A percentile compares a stretch with the other conserved stretches of the same genome.
Evolutionary conservation across 768 basidiomycete species (phyloP).

Genomic region (Collybiopsis luxurians): DNA sequence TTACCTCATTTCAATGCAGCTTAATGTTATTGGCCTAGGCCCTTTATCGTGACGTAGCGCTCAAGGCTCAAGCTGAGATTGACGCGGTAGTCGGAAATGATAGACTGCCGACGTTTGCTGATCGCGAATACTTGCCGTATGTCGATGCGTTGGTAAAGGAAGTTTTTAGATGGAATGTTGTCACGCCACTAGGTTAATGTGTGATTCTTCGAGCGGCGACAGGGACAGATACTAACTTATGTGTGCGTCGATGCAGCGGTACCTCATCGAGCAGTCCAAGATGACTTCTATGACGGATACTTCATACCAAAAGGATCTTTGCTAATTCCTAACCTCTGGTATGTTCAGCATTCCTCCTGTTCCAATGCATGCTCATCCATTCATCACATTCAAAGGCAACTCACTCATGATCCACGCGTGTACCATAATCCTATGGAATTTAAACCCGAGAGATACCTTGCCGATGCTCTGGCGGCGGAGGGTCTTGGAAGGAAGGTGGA

Average conservation of each 20-base stretch:
- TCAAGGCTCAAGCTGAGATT: slow-evolving; percentile 62
- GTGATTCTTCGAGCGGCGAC: neutral
- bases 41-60: slow-evolving; percentile 51
- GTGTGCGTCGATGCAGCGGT: slow-evolving; percentile 31
- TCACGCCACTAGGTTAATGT: slow-evolving; percentile 39
- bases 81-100: slow-evolving; percentile 57
- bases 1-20: neutral
- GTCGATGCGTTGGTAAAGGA: slow-evolving; percentile 60
- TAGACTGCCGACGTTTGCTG: slow-evolving; percentile 57
- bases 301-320: slow-evolving; percentile 58
- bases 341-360: slow-evolving; percentile 6
- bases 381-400: slow-evolving; percentile 30
- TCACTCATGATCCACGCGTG: slow-evolving; percentile 51
- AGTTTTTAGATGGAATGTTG: slow-evolving; percentile 49
- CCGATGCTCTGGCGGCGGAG: slow-evolving; percentile 24
- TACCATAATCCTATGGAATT: slow-evolving; percentile 56
- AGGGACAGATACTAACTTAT: slow-evolving; percentile 9
- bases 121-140: slow-evolving; percentile 58
- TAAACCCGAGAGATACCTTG: slow-evolving; percentile 59
- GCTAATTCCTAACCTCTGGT: slow-evolving; percentile 53
- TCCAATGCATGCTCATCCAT: slow-evolving; percentile 4
- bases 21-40: slow-evolving; percentile 57
- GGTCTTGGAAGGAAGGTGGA: slow-evolving; percentile 35
- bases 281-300: slow-evolving; percentile 61
- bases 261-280: slow-evolving; percentile 55